phyloP scores from a whole-genome alignment of 257 asterid species.

The Jasminum sambac region DNA sequence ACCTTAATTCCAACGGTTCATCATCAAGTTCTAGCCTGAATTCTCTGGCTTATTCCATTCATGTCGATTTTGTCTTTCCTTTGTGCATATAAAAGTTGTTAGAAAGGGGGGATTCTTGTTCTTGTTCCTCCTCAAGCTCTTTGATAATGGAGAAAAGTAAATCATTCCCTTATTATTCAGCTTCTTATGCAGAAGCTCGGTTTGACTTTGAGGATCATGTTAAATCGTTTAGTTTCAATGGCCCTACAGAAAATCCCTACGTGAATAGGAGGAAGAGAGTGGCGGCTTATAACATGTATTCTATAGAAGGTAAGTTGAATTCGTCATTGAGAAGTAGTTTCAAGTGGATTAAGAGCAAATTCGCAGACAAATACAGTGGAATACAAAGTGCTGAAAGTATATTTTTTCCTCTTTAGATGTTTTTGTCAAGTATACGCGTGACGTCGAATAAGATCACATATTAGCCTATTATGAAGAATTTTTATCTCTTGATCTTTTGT shows the following conservation, averaged over 20 bases:
- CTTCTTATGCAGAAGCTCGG: constrained; percentile 71
- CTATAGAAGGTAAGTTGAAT: constrained; percentile 79
- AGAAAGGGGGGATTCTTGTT: neutral
- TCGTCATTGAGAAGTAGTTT: constrained; percentile 82
- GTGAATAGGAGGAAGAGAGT: constrained; percentile 78
- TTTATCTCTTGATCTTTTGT: too few species aligned
- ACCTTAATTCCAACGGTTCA: too few species aligned
- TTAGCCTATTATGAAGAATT: too few species aligned
- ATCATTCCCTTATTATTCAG: constrained; percentile 71
- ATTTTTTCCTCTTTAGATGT: too few species aligned
- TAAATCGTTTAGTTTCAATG: constrained; percentile 83
- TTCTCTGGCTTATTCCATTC: too few species aligned
- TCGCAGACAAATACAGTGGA: constrained; percentile 48
- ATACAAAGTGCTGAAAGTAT: too few species aligned
- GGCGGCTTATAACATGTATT: constrained; percentile 73
- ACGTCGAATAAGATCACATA: too few species aligned
- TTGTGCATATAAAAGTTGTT: constrained; percentile 27
- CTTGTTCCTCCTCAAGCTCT: constrained; percentile 8
- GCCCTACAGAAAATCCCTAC: constrained; percentile 74
- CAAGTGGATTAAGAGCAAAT: constrained; percentile 90
- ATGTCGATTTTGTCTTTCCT: constrained; percentile 8
- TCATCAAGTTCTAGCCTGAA: too few species aligned
- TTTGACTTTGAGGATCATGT: constrained; percentile 67
- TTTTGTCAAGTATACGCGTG: too few species aligned
- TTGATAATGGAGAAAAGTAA: constrained; percentile 64